A percentile compares a stretch with the other conserved stretches of the same genome.
Evolutionary conservation across 2,329 filamentous ascomycete genomes (phyloP).

Genomic region (Verticillium klebahnii): DNA sequence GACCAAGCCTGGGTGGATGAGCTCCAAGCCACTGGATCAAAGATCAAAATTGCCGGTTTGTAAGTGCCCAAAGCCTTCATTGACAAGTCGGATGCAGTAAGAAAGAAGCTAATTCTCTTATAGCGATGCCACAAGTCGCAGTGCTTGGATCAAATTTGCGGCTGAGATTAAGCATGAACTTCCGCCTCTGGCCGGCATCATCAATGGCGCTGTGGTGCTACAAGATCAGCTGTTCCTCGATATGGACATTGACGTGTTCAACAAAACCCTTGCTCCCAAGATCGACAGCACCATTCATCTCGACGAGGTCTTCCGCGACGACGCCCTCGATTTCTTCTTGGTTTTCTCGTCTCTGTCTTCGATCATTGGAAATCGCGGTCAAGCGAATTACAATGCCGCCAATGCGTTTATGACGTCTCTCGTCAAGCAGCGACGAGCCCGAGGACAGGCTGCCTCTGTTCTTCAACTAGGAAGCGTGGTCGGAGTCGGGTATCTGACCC

Average conservation of each 20-base stretch:
- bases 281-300: conserved; percentile 25
- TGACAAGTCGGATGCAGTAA: too few relatives aligned
- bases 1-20: conserved; percentile 7
- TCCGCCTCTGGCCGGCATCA: conserved; percentile 34
- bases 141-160: conserved; percentile 13
- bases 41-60: background rate
- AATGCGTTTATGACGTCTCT: conserved; percentile 38
- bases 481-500: conserved; percentile 35
- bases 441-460: conserved; percentile 31
- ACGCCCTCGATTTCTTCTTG: conserved; percentile 31
- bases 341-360: conserved; percentile 24
- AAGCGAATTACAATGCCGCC: conserved; percentile 40
- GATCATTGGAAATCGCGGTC: conserved; percentile 25
- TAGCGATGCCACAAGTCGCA: conserved; percentile 17
- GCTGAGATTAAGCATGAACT: conserved; percentile 15
- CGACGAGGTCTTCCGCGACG: conserved; percentile 22
- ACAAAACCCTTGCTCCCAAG: conserved; percentile 25
- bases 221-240: conserved; percentile 25
- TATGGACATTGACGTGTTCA: conserved; percentile 19
- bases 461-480: conserved; percentile 33
- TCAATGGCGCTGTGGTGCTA: conserved; percentile 40
- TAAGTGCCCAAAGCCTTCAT: background rate
- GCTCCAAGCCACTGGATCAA: background rate
- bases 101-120: background rate
- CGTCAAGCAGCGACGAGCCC: conserved; percentile 25